A percentile compares a stretch with the other conserved stretches of the same genome.
These are phyloP conservation scores for Pleurotus citrinopileatus DNA, from an alignment of 768 basidiomycete genomes.

Conservation along the genomic window DNA sequence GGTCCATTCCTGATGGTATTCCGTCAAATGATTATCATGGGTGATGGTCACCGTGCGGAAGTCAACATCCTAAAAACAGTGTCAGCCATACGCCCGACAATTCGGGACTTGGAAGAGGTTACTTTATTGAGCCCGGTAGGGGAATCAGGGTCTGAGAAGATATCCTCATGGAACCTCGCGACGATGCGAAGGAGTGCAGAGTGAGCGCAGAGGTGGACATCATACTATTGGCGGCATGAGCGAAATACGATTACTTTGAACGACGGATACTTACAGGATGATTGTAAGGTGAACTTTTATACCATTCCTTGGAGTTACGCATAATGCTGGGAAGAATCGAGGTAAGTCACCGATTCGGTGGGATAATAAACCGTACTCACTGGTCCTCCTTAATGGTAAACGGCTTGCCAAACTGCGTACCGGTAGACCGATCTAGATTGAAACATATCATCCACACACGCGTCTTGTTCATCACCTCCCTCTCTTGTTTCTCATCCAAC, in stretches of 20 bases:
- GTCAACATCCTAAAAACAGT: constrained; percentile 49
- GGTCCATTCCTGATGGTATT: constrained; percentile 68
- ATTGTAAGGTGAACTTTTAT: constrained; percentile 64
- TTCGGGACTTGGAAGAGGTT: constrained; percentile 6
- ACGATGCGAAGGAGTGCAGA: constrained; percentile 68
- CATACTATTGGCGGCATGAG: constrained; percentile 45
- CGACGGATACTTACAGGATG: constrained; percentile 39
- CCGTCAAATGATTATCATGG: constrained; percentile 56
- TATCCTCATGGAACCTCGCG: constrained; percentile 71
- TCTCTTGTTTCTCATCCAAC: constrained; percentile 71
- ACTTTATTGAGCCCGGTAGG: constrained; percentile 74
- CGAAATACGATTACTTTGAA: constrained; percentile 5
- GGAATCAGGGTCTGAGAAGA: constrained; percentile 68
- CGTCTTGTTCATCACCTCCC: constrained; percentile 81
- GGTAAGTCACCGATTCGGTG: background rate
- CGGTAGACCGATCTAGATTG: constrained; percentile 83
- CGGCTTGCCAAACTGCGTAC: constrained; percentile 88
- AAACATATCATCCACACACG: constrained; percentile 92
- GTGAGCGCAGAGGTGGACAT: constrained; percentile 74
- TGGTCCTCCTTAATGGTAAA: constrained; percentile 86
- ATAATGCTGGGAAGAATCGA: constrained; percentile 44
- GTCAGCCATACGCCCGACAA: background rate
- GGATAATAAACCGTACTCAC: constrained; percentile 32
- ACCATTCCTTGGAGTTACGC: constrained; percentile 73
- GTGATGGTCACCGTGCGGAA: constrained; percentile 61